Conservation (phyloP, 2,329 filamentous ascomycete genomes). For the Hypoxylon rubiginosum region DNA sequence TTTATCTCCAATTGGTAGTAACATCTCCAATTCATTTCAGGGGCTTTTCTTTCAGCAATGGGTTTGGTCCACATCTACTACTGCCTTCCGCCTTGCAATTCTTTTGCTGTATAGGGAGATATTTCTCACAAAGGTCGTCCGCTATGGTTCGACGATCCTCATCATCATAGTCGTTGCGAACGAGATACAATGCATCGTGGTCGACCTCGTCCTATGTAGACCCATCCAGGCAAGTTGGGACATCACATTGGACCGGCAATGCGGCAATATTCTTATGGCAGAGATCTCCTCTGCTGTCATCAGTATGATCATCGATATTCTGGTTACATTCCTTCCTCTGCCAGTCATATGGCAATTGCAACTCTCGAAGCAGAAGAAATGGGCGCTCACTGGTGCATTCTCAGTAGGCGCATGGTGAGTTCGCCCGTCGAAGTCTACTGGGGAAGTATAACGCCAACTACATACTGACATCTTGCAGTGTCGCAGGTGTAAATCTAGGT, state of each 20-base stretch:
- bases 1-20: conserved; percentile 3
- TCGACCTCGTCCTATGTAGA: conserved; percentile 5
- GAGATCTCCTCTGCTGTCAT: conserved; percentile 5
- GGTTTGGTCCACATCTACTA: conserved; percentile 1
- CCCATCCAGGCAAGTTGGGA: conserved; percentile 6
- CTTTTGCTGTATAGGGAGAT: conserved; percentile 4
- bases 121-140: conserved; percentile 5
- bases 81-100: conserved; percentile 5
- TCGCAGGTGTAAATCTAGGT: conserved; percentile 6
- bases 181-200: conserved; percentile 7
- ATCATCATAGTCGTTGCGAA: conserved; percentile 6
- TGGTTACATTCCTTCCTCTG: conserved; percentile 4
- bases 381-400: conserved; percentile 6
- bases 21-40: conserved; percentile 7
- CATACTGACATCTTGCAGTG: conserved; percentile 7
- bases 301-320: conserved; percentile 7
- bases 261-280: conserved; percentile 2
- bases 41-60: conserved; percentile 4
- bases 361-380: conserved; percentile 5
- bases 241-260: conserved; percentile 4
- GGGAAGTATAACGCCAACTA: conserved; percentile 6
- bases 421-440: conserved; percentile 4
- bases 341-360: conserved; percentile 1
- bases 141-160: conserved; percentile 4
- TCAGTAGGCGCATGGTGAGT: conserved; percentile 1